These are phyloP conservation scores for Postia placenta DNA, from an alignment of 768 basidiomycete genomes.

Conservation along the genomic window DNA sequence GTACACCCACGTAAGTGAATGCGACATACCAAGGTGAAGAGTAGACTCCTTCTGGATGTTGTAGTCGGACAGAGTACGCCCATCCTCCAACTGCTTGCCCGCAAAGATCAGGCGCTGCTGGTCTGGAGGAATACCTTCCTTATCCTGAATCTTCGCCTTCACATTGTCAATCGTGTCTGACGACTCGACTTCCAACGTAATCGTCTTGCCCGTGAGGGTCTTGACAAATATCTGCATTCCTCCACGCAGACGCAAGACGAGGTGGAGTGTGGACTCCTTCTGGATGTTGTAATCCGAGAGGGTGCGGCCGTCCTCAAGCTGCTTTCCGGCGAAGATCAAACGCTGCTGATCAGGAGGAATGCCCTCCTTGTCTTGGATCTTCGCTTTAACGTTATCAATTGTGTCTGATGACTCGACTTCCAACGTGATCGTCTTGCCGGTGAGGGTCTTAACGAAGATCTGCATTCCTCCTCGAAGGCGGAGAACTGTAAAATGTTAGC, in stretches of 20 bases:
- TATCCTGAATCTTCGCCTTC: constrained; percentile 29
- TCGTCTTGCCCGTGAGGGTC: constrained; percentile 47
- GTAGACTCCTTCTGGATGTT: constrained; percentile 31
- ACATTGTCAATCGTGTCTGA: constrained; percentile 29
- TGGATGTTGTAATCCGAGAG: constrained; percentile 77
- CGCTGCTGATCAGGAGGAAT: constrained; percentile 87
- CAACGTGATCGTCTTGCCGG: constrained; percentile 88
- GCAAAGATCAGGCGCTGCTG: constrained; percentile 29
- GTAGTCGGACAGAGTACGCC: constrained; percentile 28
- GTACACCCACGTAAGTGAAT: not conserved
- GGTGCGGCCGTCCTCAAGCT: constrained; percentile 90
- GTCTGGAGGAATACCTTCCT: constrained; percentile 28
- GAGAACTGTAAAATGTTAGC: constrained; percentile 41
- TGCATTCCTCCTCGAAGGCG: constrained; percentile 91
- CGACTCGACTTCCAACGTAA: constrained; percentile 48
- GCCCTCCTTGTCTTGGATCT: constrained; percentile 81
- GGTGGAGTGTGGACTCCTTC: constrained; percentile 72
- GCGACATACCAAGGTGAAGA: constrained; percentile 29
- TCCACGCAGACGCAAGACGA: constrained; percentile 33
- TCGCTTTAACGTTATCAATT: constrained; percentile 84
- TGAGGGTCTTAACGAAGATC: constrained; percentile 83
- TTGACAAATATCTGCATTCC: constrained; percentile 46
- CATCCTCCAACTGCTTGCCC: constrained; percentile 28
- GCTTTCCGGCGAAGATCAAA: constrained; percentile 90
- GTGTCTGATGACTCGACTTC: constrained; percentile 93